Percentiles rank a stretch among this genome's conserved stretches.
These are phyloP conservation scores for Colletotrichum sansevieriae DNA, from an alignment of 2,329 filamentous ascomycete species.

Conservation along the genomic window DNA sequence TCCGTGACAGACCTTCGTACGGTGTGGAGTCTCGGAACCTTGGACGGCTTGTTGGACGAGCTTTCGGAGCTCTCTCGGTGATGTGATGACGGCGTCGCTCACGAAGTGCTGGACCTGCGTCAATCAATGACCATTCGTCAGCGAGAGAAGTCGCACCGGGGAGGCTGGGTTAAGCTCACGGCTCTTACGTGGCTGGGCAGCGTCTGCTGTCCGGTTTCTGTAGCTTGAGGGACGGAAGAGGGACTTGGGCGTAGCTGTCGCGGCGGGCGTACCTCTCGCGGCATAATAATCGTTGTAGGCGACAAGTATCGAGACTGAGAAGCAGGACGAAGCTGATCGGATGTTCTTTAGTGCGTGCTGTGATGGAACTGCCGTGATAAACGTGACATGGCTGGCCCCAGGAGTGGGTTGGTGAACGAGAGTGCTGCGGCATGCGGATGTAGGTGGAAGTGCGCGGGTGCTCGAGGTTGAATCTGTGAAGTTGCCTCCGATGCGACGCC, in stretches of 20 bases:
- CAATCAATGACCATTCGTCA: rapidly evolving
- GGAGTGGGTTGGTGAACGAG: not conserved
- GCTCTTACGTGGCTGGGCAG: rapidly evolving
- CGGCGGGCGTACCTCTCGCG: not conserved
- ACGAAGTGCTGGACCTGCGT: not conserved
- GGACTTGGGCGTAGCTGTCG: not conserved
- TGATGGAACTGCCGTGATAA: not conserved
- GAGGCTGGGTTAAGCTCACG: not conserved
- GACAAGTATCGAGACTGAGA: not conserved
- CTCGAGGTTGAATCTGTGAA: no score
- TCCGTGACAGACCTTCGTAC: not conserved
- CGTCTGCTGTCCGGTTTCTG: not conserved
- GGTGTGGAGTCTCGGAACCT: not conserved
- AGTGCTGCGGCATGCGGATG: no score
- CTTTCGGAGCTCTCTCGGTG: not conserved
- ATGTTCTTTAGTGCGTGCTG: not conserved
- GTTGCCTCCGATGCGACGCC: no score
- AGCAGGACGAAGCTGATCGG: not conserved
- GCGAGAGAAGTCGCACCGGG: not conserved
- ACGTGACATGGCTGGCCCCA: not conserved
- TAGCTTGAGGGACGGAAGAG: not conserved
- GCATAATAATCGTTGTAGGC: not conserved
- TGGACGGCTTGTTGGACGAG: rapidly evolving
- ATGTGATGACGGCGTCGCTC: not conserved
- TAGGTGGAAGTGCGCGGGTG: no score